Evolutionary conservation across 1,284 basidiomycete genomes (phyloP).

Genomic region (Irpex lacteus): DNA sequence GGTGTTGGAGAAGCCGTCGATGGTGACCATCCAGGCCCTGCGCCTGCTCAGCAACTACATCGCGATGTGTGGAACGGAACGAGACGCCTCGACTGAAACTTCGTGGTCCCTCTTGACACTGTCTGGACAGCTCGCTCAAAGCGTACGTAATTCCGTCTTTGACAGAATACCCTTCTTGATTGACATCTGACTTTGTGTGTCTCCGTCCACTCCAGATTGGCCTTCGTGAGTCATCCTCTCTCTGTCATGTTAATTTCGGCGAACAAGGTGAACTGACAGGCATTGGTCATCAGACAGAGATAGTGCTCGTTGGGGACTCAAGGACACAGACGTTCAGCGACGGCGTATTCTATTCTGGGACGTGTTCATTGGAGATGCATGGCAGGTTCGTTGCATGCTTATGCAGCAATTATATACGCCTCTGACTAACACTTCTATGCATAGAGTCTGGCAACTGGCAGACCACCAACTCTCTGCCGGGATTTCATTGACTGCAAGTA

Average conservation of each 20-base stretch:
- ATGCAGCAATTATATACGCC: not conserved
- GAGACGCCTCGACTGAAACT: constrained; percentile 36
- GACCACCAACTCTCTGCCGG: constrained; percentile 30
- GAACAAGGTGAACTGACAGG: not conserved
- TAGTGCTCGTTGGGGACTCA: constrained; percentile 38
- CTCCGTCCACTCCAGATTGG: constrained; percentile 24
- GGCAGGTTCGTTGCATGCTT: constrained; percentile 24
- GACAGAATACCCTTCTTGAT: not conserved
- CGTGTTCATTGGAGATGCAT: constrained; percentile 35
- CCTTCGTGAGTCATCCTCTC: constrained; percentile 26
- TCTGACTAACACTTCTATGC: constrained; percentile 20
- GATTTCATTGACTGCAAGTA: constrained; percentile 30
- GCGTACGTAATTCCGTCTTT: constrained; percentile 24
- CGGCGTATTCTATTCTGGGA: constrained; percentile 45
- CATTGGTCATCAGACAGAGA: constrained; percentile 35
- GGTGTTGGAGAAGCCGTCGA: constrained; percentile 33
- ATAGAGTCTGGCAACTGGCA: constrained; percentile 41
- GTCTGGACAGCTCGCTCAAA: constrained; percentile 32
- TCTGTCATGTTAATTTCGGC: not conserved
- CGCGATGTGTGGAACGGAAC: constrained; percentile 50
- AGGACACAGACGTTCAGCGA: constrained; percentile 33
- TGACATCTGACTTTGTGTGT: not conserved
- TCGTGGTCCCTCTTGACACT: constrained; percentile 34
- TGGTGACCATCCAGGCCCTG: constrained; percentile 46
- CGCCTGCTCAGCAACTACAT: constrained; percentile 56